Base-by-base conservation (phyloP, 352 stramenopile genomes). In the Pythium apleroticum region DNA sequence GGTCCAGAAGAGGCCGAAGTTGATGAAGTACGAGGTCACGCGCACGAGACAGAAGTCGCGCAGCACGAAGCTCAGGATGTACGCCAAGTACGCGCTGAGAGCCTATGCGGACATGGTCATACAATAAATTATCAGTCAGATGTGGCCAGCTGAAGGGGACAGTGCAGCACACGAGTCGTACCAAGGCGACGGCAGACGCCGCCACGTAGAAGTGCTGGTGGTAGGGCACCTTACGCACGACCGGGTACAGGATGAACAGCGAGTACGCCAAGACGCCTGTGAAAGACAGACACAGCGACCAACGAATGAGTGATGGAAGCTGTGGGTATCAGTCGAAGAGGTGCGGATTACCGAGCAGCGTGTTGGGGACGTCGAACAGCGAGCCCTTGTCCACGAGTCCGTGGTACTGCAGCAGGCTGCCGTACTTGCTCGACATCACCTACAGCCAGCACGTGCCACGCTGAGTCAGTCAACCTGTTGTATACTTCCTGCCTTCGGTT, bases 11-110 rank as follows among this genome's bases (percentile, higher is more conserved):
- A 89, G 61, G 10, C 53, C 50, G 0, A 58, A 50, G 52, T 81
- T 89, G 63, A 89, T 71, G 8, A 71, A 41, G 39, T 89, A 89
- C n/a, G 78, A 75, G 27, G 68, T 69, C 37, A 85, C 52, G 58
- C 78, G 88, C 60, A 89, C 76, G 46, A 89, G 17, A 24, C 80
- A 89, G 35, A 89, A 68, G 55, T 87, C 76, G 25, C 75, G 72
- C 45, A 88, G 60, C 33, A 88, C 71, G 45, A 88, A 83, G 33
- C 60, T 71, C 52, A 89, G 60, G 41, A 89, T 75, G 75, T 79
- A 87, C 17, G 72, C 78, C 59, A 89, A 60, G 56, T 88, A 88
- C 27, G 72, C 49, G 22, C 73, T 80, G 37, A 84, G 43, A 15
- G 64, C 66, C 80, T 89, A 31, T 1, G 10, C 4, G 24, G 7